Evolutionary conservation across 805 yeast genomes (phyloP).

Genomic region (Nakazawaea ishiwadae): DNA sequence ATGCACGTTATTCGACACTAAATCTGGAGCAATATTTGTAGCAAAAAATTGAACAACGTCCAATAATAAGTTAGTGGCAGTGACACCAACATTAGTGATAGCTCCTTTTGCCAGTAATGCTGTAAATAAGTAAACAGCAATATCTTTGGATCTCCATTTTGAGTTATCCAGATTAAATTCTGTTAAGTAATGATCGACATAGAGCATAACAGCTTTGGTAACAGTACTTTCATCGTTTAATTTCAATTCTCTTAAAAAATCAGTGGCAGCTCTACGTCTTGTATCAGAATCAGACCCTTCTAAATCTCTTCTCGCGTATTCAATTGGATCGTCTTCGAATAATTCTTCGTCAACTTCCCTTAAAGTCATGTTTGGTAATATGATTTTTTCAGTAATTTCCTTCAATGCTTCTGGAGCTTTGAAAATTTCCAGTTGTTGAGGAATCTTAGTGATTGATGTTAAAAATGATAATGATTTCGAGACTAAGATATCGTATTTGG

Average conservation of each 20-base stretch:
- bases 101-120: conserved; percentile 90
- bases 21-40: conserved; percentile 76
- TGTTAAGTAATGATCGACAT: conserved; percentile 64
- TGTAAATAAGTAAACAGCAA: conserved; percentile 80
- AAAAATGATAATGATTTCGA: conserved; percentile 77
- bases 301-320: conserved; percentile 84
- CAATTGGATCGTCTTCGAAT: conserved; percentile 96
- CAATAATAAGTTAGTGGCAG: conserved; percentile 76
- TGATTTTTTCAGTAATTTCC: conserved; percentile 75
- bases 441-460: conserved; percentile 73
- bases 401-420: conserved; percentile 56
- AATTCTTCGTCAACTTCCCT: conserved; percentile 87
- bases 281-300: conserved; percentile 95
- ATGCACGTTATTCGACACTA: conserved; percentile 52
- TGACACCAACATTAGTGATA: conserved; percentile 80
- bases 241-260: conserved; percentile 81
- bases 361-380: conserved; percentile 82
- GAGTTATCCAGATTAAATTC: conserved; percentile 36
- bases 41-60: conserved; percentile 87
- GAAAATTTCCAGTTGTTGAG: conserved; percentile 63
- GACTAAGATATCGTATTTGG: conserved; percentile 79
- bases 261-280: conserved; percentile 89
- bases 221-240: conserved; percentile 69
- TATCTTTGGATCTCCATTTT: conserved; percentile 84
- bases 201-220: conserved; percentile 69